A percentile compares a stretch with the other conserved stretches of the same genome.
These are phyloP conservation scores for Austroboletus festivus DNA, from an alignment of 768 basidiomycete species.

Conservation along the genomic window DNA sequence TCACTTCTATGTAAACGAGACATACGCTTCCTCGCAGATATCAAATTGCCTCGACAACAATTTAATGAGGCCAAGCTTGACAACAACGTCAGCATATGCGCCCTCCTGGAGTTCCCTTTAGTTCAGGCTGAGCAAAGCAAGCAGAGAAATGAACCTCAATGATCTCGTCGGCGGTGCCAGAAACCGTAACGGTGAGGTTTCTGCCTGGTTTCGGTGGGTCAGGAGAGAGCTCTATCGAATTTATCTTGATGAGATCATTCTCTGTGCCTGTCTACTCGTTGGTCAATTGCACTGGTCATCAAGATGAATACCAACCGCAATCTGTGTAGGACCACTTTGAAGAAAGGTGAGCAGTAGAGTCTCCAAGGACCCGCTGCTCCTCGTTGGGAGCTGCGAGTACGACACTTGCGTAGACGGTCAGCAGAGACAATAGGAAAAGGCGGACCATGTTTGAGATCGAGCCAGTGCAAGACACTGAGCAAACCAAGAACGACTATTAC, in stretches of 20 bases:
- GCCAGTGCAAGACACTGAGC: constrained; percentile 15
- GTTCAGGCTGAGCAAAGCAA: neutral
- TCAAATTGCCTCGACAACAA: constrained; percentile 82
- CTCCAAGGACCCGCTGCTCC: constrained; percentile 33
- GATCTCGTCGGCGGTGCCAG: constrained; percentile 50
- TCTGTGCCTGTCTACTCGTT: constrained; percentile 37
- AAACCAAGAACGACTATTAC: constrained; percentile 16
- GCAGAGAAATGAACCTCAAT: constrained; percentile 56
- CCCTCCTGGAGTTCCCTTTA: constrained; percentile 63
- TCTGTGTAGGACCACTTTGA: constrained; percentile 63
- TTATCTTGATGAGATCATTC: constrained; percentile 52
- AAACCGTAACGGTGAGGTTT: constrained; percentile 81
- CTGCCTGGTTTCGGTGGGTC: constrained; percentile 89
- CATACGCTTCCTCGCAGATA: constrained; percentile 90
- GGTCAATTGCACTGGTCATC: neutral
- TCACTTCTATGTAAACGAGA: neutral
- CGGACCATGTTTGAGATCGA: constrained; percentile 28
- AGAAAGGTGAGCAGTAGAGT: constrained; percentile 31
- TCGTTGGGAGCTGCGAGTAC: constrained; percentile 21
- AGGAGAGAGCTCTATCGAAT: constrained; percentile 72
- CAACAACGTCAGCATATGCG: constrained; percentile 82
- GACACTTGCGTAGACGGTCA: constrained; percentile 25
- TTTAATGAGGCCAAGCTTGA: constrained; percentile 93
- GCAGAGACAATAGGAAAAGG: constrained; percentile 23
- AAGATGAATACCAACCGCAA: constrained; percentile 61